Percentiles rank a stretch among this genome's conserved stretches.
Evolutionary conservation across 1,284 basidiomycete genomes (phyloP).

Genomic region (Ceratobasidium sp.): DNA sequence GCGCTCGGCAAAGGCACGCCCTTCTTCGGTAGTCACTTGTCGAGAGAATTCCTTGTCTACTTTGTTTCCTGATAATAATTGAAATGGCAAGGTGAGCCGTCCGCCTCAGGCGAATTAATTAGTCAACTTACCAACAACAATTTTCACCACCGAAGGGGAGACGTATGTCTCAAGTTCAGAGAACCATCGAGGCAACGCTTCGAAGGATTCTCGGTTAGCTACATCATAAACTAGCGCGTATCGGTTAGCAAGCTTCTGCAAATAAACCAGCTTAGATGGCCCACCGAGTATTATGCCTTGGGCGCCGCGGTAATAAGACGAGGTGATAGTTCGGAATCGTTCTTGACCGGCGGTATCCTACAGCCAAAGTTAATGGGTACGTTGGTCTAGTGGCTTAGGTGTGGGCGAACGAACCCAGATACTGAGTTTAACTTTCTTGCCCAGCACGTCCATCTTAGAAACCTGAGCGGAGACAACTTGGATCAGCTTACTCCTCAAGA

Average conservation of each 20-base stretch:
- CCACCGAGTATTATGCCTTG: constrained; percentile 79
- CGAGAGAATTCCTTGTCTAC: constrained; percentile 95
- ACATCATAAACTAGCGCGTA: constrained; percentile 86
- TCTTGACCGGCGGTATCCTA: constrained; percentile 94
- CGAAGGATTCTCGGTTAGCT: constrained; percentile 89
- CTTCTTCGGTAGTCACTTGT: constrained; percentile 85
- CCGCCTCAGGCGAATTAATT: too few relatives aligned
- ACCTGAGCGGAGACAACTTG: constrained; percentile 59
- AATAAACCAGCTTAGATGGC: constrained; percentile 21
- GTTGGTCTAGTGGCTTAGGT: background rate
- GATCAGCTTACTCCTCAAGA: background rate
- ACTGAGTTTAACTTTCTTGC: constrained; percentile 80
- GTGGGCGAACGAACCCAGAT: constrained; percentile 72
- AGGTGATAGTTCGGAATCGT: constrained; percentile 90
- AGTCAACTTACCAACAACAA: constrained; percentile 71
- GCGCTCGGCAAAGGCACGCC: constrained; percentile 79
- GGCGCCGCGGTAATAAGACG: constrained; percentile 91
- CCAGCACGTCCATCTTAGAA: constrained; percentile 83
- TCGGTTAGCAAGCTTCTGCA: background rate
- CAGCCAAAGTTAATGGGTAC: background rate
- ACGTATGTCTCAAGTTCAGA: constrained; percentile 95
- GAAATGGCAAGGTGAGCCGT: background rate
- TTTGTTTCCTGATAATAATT: constrained; percentile 74
- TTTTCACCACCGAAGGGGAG: constrained; percentile 87
- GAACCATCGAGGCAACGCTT: constrained; percentile 92